Evolutionary conservation across 208 protist species (phyloP).

Genomic region (Blechomonas ayalai): DNA sequence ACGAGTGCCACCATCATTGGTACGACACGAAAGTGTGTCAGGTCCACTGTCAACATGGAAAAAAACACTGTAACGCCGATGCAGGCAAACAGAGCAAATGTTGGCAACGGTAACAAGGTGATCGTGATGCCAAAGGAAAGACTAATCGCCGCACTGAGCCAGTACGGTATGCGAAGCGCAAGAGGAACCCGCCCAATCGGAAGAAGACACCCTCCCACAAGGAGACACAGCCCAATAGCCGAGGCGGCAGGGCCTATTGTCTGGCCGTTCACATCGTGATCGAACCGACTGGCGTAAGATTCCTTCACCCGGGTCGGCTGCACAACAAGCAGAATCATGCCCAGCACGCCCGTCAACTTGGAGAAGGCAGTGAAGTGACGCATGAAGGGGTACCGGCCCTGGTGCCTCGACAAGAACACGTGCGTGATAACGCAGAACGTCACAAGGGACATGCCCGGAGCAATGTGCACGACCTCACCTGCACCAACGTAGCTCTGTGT

Average conservation of each 20-base stretch:
- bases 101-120: constrained; percentile 38
- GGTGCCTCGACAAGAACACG: constrained; percentile 47
- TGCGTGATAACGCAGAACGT: constrained; percentile 52
- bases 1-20: constrained; percentile 17
- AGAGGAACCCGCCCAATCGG: constrained; percentile 23
- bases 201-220: constrained; percentile 25
- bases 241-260: constrained; percentile 17
- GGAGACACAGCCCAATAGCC: constrained; percentile 28
- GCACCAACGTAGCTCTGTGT: constrained; percentile 61
- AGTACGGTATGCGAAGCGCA: constrained; percentile 33
- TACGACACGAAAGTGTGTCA: constrained; percentile 55
- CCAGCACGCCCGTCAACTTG: constrained; percentile 14
- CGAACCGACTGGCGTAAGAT: constrained; percentile 15
- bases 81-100: constrained; percentile 27
- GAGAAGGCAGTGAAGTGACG: constrained; percentile 16
- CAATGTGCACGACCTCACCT: constrained; percentile 46
- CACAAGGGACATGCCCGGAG: constrained; percentile 33
- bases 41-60: constrained; percentile 36
- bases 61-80: constrained; percentile 50
- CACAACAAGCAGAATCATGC: constrained; percentile 33
- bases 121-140: constrained; percentile 49
- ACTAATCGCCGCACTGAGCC: constrained; percentile 21
- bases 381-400: constrained; percentile 22
- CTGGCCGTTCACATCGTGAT: constrained; percentile 24
- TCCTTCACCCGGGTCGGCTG: constrained; percentile 30